Evolutionary conservation across 441 rosid species (phyloP).

Genomic region (Gossypium trilobum): DNA sequence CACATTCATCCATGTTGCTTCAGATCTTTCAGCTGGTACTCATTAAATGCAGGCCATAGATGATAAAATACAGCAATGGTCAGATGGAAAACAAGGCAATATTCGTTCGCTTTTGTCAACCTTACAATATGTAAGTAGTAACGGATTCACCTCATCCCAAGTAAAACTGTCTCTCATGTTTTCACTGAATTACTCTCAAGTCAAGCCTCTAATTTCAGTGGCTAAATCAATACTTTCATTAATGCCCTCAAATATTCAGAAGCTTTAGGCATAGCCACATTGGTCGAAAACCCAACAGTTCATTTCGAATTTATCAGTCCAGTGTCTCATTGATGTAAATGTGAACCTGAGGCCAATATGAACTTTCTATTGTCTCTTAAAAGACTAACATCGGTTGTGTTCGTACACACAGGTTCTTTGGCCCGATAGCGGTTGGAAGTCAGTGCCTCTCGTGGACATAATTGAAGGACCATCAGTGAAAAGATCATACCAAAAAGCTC

Average conservation of each 20-base stretch:
- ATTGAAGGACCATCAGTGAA: constrained; percentile 83
- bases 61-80: constrained; percentile 66
- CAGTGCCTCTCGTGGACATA: constrained; percentile 76
- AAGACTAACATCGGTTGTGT: neutral
- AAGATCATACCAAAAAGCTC: constrained; percentile 81
- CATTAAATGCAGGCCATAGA: constrained; percentile 44
- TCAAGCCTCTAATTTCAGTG: neutral
- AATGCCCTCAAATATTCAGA: neutral
- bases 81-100: constrained; percentile 75
- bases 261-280: neutral
- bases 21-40: neutral
- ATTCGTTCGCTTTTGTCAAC: constrained; percentile 87
- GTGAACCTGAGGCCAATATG: neutral
- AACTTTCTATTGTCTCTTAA: neutral
- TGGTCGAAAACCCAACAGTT: neutral
- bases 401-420: constrained; percentile 56
- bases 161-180: neutral
- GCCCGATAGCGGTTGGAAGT: constrained; percentile 87
- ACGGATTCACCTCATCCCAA: neutral
- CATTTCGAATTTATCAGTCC: neutral
- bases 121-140: constrained; percentile 67
- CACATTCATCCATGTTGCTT: constrained; percentile 4
- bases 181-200: neutral
- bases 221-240: neutral
- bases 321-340: neutral